phyloP scores from a whole-genome alignment of 371 early-diverging fungal genomes.

The Circinella umbellata region DNA sequence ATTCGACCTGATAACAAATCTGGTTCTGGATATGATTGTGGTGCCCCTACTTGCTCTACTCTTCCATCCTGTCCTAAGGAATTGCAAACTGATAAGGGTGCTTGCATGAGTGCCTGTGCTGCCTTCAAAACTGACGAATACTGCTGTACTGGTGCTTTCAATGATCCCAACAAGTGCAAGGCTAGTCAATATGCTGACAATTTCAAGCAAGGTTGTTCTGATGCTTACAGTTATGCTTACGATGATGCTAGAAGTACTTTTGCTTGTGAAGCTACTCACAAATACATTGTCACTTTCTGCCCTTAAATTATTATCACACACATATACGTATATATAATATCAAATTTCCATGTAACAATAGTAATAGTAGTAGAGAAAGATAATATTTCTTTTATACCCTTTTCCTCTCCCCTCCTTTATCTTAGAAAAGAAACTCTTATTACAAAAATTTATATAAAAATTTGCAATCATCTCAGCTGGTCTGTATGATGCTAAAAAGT shows the following conservation, averaged over 20 bases:
- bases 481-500: too few species aligned
- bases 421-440: too few species aligned
- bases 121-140: constrained; percentile 37
- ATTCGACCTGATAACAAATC: constrained; percentile 30
- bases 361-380: too few species aligned
- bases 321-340: background rate
- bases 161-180: constrained; percentile 28
- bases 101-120: constrained; percentile 46
- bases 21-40: constrained; percentile 31
- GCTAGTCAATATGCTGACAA: constrained; percentile 32
- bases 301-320: constrained; percentile 12
- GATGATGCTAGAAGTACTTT: constrained; percentile 53
- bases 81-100: constrained; percentile 34
- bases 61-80: constrained; percentile 41
- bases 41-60: constrained; percentile 29
- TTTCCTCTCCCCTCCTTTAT: too few species aligned
- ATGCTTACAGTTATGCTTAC: constrained; percentile 59
- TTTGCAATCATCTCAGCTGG: too few species aligned
- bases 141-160: constrained; percentile 45
- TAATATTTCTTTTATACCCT: too few species aligned
- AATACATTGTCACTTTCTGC: constrained; percentile 56
- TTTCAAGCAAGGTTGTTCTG: constrained; percentile 43
- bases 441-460: too few species aligned
- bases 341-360: too few species aligned
- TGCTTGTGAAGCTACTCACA: constrained; percentile 32